Base-by-base conservation (phyloP, 2,329 filamentous ascomycete species). In the Pezicula carpinea region DNA sequence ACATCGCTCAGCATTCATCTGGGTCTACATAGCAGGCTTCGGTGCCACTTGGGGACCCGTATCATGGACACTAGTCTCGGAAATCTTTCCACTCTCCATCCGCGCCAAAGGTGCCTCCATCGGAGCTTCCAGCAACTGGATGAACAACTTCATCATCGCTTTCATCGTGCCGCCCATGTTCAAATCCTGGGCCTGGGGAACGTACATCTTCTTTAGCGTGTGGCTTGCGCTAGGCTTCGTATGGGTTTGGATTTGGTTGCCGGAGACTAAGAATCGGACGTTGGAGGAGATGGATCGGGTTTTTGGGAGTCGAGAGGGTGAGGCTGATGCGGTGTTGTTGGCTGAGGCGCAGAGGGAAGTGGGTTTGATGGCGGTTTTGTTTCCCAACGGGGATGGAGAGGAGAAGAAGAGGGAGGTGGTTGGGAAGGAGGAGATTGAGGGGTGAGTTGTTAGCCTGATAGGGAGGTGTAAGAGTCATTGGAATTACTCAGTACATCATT, bases 121-220 rank as follows among this genome's bases (percentile, higher is more conserved):
- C 17, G 66, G 65, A 5, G 67, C 68, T 0, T 69, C 66, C 0
- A 67, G 64, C 49, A 72, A 72, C 58, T 73, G 70, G 70, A 52
- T 57, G 33, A 69, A 67, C 59, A 73, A 74, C 54, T 76, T 75
- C 35, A 65, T 68, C 45, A 67, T 76, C 11, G 71, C 70, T 3
- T 69, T 74, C 32, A 70, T 68, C 34, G 68, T 71, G 0, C 70
- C 69, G 3, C 63, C 67, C 8, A 76, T 71, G 65, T 55, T 69
- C 6, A 55, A 56, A 26, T 52, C 51, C 23, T 70, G 68, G 51
- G 55, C 66, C n/a, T 79, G 71, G 60, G 76, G 76, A 14, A 75
- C 75, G 0, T 80, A 78, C 53, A 73, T 80, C 50, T 79, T 80
- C 64, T 80, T 80, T 48, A 74, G 74, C 0, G 66, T 66, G 0